phyloP scores from a whole-genome alignment of 2,329 filamentous ascomycete genomes.

The Eurotiales sp. region DNA sequence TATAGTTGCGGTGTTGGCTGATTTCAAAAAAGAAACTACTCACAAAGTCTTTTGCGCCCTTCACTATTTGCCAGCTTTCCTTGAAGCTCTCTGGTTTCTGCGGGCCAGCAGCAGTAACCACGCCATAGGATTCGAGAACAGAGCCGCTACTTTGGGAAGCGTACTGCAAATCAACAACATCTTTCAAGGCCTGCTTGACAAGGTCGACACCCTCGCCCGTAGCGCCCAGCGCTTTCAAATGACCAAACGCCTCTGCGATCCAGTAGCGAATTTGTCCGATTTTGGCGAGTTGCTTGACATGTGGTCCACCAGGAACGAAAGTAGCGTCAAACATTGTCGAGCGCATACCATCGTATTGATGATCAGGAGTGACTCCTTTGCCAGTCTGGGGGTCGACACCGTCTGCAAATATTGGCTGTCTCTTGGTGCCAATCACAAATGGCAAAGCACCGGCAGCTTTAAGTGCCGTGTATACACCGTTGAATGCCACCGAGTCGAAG shows the following conservation, averaged over 20 bases:
- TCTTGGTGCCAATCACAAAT: constrained; percentile 65
- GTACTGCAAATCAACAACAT: constrained; percentile 47
- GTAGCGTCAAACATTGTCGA: constrained; percentile 74
- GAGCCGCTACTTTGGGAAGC: constrained; percentile 40
- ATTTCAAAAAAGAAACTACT: constrained; percentile 68
- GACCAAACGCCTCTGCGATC: constrained; percentile 75
- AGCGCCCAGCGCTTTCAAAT: constrained; percentile 74
- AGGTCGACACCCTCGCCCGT: constrained; percentile 68
- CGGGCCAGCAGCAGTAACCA: constrained; percentile 62
- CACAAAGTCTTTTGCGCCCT: constrained; percentile 65
- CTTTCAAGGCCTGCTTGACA: constrained; percentile 47
- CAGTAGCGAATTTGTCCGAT: constrained; percentile 72
- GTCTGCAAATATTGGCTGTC: constrained; percentile 63
- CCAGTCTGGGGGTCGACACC: constrained; percentile 42
- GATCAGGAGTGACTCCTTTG: constrained; percentile 57
- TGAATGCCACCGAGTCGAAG: constrained; percentile 56
- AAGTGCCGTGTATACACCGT: constrained; percentile 61
- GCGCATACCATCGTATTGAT: constrained; percentile 74
- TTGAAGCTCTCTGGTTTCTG: constrained; percentile 55
- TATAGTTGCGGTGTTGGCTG: constrained; percentile 68
- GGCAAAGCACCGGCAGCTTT: constrained; percentile 61
- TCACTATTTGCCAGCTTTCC: constrained; percentile 61
- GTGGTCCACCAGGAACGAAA: constrained; percentile 64
- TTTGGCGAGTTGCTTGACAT: constrained; percentile 60
- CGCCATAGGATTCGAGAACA: constrained; percentile 68